A percentile compares a stretch with the other conserved stretches of the same genome.
Conservation (phyloP, 352 stramenopile species). For the Pythium utonaiense region DNA sequence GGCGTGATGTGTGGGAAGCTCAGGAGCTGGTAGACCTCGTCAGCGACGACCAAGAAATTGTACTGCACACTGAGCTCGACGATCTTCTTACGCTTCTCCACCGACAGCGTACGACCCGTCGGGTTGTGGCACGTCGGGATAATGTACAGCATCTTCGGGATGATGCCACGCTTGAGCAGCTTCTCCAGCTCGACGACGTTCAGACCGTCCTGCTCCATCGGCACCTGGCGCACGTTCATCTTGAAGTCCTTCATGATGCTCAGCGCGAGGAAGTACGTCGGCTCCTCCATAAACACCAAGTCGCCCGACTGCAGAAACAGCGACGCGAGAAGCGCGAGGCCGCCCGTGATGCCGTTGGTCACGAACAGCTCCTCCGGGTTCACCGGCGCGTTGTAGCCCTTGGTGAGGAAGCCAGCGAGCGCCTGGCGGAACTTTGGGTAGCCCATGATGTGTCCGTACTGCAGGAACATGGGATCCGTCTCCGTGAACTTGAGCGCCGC, state of each 20-base stretch:
- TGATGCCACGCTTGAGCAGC: constrained; percentile 65
- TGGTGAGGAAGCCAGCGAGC: constrained; percentile 74
- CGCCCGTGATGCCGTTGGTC: constrained; percentile 92
- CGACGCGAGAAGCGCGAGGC: constrained; percentile 89
- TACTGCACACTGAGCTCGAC: constrained; percentile 87
- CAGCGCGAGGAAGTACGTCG: constrained; percentile 92
- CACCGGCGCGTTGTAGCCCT: constrained; percentile 70
- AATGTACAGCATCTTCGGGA: constrained; percentile 92
- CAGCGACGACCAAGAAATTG: constrained; percentile 88
- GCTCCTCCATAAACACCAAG: constrained; percentile 92
- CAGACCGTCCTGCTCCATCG: constrained; percentile 87
- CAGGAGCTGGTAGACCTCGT: constrained; percentile 96
- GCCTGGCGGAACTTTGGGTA: constrained; percentile 84
- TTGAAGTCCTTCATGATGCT: constrained; percentile 95
- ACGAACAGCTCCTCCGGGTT: constrained; percentile 88
- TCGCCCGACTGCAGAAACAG: constrained; percentile 85
- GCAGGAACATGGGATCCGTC: constrained; percentile 83
- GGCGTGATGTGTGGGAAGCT: constrained; percentile 87
- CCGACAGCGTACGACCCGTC: constrained; percentile 84
- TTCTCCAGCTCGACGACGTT: constrained; percentile 85
- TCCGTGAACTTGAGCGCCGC: constrained; percentile 81
- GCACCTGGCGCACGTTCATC: constrained; percentile 86
- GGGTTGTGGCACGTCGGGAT: constrained; percentile 95
- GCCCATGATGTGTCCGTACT: constrained; percentile 87
- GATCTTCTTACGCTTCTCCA: constrained; percentile 83